Base-by-base conservation (phyloP, 2,329 filamentous ascomycete genomes). In the Scedosporium aurantiacum region DNA sequence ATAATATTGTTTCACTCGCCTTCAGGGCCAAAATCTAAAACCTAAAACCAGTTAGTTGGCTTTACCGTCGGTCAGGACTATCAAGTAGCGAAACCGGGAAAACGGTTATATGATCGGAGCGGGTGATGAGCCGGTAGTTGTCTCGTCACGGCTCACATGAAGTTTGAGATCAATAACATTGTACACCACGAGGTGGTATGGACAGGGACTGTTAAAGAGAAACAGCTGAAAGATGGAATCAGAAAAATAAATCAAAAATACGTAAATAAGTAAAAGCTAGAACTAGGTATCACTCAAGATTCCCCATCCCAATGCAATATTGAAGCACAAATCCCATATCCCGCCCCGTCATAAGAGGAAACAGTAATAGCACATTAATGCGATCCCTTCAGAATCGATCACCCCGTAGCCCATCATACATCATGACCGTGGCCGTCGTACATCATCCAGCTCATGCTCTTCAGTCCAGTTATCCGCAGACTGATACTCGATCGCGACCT, bases 401-500 rank as follows among this genome's bases (percentile, higher is more conserved):
- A 18, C 43, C n/a, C 43, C 16, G 8, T n/a, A 6, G 43, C 18
- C 43, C 18, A 18, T 18, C 8, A 21, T 47, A 21, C 16, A 47
- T 47, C 50, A 54, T 27, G 50, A 54, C 12, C 50, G 50, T 12
- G 50, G 50, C 5, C 58, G 41, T 21, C n/a, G 32, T 23, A 60
- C 3, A 14, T 60, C 58, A 18, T 56, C 47, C 23, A 60, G 23
- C 45, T 54, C 47, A 14, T 54, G 58, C 58, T 55, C 57, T 10
- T 59, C 32, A 14, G 21, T 50, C 58, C 43, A 32, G 21, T 52
- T 32, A 23, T 60, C 43, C n/a, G 50, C 50, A 12, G 12, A 23
- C 45, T 66, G 61, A 25, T 66, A 67, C 50, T 64, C 61, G 58
- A 67, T 63, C 2, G 62, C 60, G 1, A 67, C 55, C 52, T 66